phyloP scores from a whole-genome alignment of 192 early-diverging fungal species.

The Rhizoclosmatium sp. region DNA sequence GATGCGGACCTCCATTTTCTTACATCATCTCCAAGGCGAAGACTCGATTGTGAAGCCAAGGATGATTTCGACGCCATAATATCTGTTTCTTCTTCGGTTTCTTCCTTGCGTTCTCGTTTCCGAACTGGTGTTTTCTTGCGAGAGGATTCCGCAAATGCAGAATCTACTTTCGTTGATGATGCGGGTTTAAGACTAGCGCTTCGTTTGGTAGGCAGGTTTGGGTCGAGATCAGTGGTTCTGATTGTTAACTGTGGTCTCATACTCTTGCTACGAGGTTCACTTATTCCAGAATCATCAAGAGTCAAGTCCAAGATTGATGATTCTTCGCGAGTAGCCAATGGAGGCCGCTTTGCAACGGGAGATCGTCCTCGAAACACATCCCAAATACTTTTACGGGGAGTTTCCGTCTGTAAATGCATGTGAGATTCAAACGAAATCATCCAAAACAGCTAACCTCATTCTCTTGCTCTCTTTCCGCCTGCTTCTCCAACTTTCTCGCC shows the following conservation, averaged over 20 bases:
- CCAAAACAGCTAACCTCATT: not conserved
- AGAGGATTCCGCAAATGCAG: not conserved
- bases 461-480: not conserved
- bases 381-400: not conserved
- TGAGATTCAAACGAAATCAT: no score
- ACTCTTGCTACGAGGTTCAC: no score
- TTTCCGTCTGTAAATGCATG: no score
- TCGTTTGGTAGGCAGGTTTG: not conserved
- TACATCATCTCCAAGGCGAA: conserved; percentile 7
- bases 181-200: not conserved
- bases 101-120: not conserved
- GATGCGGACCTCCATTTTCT: conserved; percentile 31
- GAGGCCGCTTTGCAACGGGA: not conserved
- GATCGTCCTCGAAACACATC: not conserved
- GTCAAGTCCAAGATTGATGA: not conserved
- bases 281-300: not conserved
- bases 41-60: conserved; percentile 22
- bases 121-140: not conserved
- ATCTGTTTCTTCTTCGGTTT: not conserved
- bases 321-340: not conserved
- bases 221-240: not conserved
- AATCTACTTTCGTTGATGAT: not conserved
- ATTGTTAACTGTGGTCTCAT: not conserved
- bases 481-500: not conserved
- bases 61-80: not conserved